Evolutionary conservation across 805 yeast genomes (phyloP).

Genomic region (Saturnispora serradocipensis): DNA sequence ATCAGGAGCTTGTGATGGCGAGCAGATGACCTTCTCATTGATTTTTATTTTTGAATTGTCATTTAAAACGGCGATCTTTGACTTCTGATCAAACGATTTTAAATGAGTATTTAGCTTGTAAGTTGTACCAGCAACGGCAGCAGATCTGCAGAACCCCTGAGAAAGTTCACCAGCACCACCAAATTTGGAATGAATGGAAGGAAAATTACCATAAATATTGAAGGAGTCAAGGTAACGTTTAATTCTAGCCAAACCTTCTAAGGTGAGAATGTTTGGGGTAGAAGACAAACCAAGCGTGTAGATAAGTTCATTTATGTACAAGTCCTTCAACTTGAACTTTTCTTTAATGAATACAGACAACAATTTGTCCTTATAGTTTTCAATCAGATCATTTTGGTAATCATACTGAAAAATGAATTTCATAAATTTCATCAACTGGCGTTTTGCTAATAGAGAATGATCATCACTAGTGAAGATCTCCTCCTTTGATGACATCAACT

Average conservation of each 20-base stretch:
- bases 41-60: conserved; percentile 73
- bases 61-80: conserved; percentile 58
- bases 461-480: conserved; percentile 83
- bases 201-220: conserved; percentile 91
- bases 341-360: conserved; percentile 50
- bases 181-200: conserved; percentile 82
- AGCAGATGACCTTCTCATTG: conserved; percentile 67
- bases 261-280: conserved; percentile 49
- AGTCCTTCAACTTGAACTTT: conserved; percentile 58
- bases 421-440: conserved; percentile 83
- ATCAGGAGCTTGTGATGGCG: conserved; percentile 58
- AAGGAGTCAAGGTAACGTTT: conserved; percentile 76
- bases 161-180: conserved; percentile 95
- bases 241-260: conserved; percentile 70
- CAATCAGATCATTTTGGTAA: conserved; percentile 24
- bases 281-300: conserved; percentile 79
- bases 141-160: conserved; percentile 95
- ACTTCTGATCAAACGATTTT: conserved; percentile 51
- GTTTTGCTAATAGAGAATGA: conserved; percentile 62
- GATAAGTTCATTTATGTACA: conserved; percentile 76
- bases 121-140: conserved; percentile 96
- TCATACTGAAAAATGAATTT: conserved; percentile 77
- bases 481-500: conserved; percentile 77
- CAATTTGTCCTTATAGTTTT: conserved; percentile 45
- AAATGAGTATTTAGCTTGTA: conserved; percentile 72